Evolutionary conservation across 768 basidiomycete species (phyloP).

Genomic region (Cystofilobasidium capitatum): DNA sequence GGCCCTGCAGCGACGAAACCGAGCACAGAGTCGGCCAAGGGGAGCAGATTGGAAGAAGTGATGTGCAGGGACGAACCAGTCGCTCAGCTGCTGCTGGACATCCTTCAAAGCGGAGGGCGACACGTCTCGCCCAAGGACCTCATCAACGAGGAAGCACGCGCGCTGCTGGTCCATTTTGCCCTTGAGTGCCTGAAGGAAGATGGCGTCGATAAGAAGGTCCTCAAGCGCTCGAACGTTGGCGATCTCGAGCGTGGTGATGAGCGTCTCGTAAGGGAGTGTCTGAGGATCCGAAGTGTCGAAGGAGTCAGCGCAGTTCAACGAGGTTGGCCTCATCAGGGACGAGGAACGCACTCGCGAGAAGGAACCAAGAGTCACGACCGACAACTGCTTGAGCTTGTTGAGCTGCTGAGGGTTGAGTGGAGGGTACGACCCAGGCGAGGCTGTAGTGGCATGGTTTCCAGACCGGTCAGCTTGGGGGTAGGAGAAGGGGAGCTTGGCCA

Average conservation of each 20-base stretch:
- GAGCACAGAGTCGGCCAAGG: slow-evolving; percentile 36
- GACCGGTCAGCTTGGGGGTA: background rate
- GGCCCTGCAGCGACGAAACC: slow-evolving; percentile 14
- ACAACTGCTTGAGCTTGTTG: slow-evolving; percentile 83
- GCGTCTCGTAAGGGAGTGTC: slow-evolving; percentile 59
- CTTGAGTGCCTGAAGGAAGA: slow-evolving; percentile 79
- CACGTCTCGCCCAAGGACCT: slow-evolving; percentile 83
- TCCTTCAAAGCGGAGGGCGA: slow-evolving; percentile 21
- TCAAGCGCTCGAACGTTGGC: slow-evolving; percentile 78
- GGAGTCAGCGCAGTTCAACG: background rate
- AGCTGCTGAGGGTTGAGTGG: slow-evolving; percentile 61
- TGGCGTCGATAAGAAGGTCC: slow-evolving; percentile 92
- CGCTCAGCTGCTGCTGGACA: slow-evolving; percentile 30
- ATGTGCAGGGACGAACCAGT: slow-evolving; percentile 34
- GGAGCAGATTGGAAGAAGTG: slow-evolving; percentile 45
- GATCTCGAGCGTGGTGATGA: slow-evolving; percentile 63
- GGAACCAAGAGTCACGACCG: slow-evolving; percentile 73
- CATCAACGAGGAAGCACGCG: slow-evolving; percentile 80
- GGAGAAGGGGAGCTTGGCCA: background rate
- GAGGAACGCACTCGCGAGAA: slow-evolving; percentile 56
- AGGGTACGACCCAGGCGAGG: slow-evolving; percentile 57
- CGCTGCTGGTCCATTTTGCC: slow-evolving; percentile 91
- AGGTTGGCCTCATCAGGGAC: background rate
- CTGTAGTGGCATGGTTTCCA: slow-evolving; percentile 41
- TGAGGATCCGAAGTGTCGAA: background rate